phyloP scores from a whole-genome alignment of 2,329 filamentous ascomycete species.

The Cladophialophora yegresii region DNA sequence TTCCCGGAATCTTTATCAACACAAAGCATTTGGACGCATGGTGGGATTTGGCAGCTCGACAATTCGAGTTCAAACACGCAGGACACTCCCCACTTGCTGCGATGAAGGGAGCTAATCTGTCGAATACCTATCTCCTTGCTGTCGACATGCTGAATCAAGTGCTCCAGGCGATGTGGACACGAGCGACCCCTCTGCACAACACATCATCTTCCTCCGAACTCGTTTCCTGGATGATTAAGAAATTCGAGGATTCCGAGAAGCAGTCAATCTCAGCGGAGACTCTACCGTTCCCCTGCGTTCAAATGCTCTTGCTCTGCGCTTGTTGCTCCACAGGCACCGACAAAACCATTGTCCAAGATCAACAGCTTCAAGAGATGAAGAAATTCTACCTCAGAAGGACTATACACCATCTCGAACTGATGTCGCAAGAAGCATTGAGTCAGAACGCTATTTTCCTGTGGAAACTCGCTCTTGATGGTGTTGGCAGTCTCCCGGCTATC shows the following conservation, averaged over 20 bases:
- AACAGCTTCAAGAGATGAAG: not conserved
- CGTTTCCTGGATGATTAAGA: not conserved
- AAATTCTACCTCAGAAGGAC: not conserved
- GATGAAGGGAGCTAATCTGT: not conserved
- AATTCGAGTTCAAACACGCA: not conserved
- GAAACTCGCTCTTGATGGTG: not conserved
- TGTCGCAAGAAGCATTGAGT: not conserved
- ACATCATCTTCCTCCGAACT: not conserved
- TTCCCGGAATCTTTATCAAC: constrained; percentile 11
- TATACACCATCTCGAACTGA: not conserved
- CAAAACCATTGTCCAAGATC: not conserved
- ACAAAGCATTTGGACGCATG: constrained; percentile 23
- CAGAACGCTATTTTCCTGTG: not conserved
- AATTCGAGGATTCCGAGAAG: not conserved
- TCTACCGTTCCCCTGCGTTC: not conserved
- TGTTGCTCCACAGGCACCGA: not conserved
- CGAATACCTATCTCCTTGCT: constrained; percentile 4
- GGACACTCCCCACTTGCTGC: not conserved
- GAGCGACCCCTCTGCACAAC: constrained; percentile 1
- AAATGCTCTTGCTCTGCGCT: not conserved
- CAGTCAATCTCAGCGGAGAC: not conserved
- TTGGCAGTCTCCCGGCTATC: not conserved
- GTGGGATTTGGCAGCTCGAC: constrained; percentile 8
- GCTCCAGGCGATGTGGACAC: constrained; percentile 7
- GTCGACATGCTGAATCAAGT: constrained; percentile 17